Evolutionary conservation across 2,329 filamentous ascomycete species (phyloP), one percentile per base, ranked within the genome.

Genomic region (Cladosporium sp.): DNA sequence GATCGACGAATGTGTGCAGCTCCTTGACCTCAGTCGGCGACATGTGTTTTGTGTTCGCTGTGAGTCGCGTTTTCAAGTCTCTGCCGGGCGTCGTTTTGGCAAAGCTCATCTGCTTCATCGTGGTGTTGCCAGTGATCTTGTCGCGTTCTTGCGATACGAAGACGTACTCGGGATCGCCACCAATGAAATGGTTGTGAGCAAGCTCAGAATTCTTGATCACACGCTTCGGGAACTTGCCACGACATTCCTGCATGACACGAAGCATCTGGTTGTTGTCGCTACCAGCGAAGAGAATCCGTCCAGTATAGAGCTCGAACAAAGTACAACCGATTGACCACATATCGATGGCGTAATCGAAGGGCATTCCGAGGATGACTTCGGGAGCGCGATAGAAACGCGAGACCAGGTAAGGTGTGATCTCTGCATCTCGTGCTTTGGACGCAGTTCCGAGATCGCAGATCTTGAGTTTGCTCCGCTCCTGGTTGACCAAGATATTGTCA

Each of bases 301-400:
- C 95, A 0, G 95, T 98, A 81, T 96, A 98, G 49, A 99, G 84
- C 80, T 99, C 95, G 78, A 96, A 99, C 33, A 98, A 84, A 0
- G 95, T 99, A 80, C 95, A 99, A 44, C 95, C 96, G 70, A 98
- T 92, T 8, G 94, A 96, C 95, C 95, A 99, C 84, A 97, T 91
- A 78, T 99, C 95, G 70, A 98, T 92, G 8, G 91, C 90, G 76
- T 94, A 96, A 76, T 97, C 93, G 77, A 96, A 97, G 11, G 91
- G 90, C 82, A 97, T 93, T n/a, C 95, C 95, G 3, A 99, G 85
- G 68, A 99, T 97, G 75, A 99, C 92, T 80, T 99, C 95, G 2
- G 96, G 95, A 3, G 95, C 95, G 67, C 95, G 90, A 78, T 99
- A 99, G 80, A 98, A 99, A 65, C 96, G 90, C 81, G 93, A 97